A percentile compares a stretch with the other conserved stretches of the same genome.
Conservation (phyloP, 768 basidiomycete species). For the Dendrothele bispora region DNA sequence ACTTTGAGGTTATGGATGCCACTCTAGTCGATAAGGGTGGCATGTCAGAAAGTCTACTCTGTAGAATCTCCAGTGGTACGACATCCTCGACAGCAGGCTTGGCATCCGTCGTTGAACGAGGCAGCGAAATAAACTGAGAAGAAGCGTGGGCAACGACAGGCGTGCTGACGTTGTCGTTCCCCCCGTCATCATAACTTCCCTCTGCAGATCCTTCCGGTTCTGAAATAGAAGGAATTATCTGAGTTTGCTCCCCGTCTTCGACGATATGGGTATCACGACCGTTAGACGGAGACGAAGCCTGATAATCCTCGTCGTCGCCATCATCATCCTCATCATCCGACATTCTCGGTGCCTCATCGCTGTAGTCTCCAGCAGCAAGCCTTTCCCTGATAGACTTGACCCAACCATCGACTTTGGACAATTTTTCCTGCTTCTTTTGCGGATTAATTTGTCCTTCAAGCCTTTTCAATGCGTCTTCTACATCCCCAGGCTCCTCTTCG, state of each 20-base stretch:
- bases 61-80: slow-evolving; percentile 65
- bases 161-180: too few relatives aligned
- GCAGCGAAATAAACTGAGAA: slow-evolving; percentile 30
- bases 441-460: slow-evolving; percentile 88
- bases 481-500: slow-evolving; percentile 69
- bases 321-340: slow-evolving; percentile 47
- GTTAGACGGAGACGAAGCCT: too few relatives aligned
- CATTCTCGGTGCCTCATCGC: slow-evolving; percentile 59
- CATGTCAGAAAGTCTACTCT: slow-evolving; percentile 49
- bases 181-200: too few relatives aligned
- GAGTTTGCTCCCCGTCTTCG: too few relatives aligned
- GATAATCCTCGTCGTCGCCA: slow-evolving; percentile 28
- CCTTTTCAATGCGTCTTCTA: slow-evolving; percentile 75
- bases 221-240: too few relatives aligned
- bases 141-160: too few relatives aligned
- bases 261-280: too few relatives aligned
- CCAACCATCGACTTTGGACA: slow-evolving; percentile 81
- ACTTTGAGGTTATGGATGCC: slow-evolving; percentile 32
- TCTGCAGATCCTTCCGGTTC: too few relatives aligned
- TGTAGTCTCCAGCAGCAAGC: slow-evolving; percentile 62
- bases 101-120: slow-evolving; percentile 34
- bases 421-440: slow-evolving; percentile 66
- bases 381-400: slow-evolving; percentile 70
- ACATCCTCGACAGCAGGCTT: slow-evolving; percentile 60
- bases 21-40: slow-evolving; percentile 18